Percentiles rank a stretch among this genome's conserved stretches.
phyloP scores from a whole-genome alignment of 306 rosid species.

The Inga oerstediana region DNA sequence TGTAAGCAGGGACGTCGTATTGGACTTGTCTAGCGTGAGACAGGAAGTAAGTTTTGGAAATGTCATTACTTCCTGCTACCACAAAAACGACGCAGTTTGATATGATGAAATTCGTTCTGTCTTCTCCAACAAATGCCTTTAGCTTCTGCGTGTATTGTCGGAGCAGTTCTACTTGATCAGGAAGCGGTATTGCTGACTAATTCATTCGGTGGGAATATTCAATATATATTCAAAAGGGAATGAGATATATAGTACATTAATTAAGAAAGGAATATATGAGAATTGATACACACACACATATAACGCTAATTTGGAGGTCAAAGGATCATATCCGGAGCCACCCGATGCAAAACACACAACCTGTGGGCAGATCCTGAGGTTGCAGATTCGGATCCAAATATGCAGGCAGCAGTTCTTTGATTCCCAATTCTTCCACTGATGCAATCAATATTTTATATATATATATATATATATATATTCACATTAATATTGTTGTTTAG shows the following conservation, averaged over 20 bases:
- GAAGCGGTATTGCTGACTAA: slow-evolving; percentile 44
- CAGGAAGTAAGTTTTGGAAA: slow-evolving; percentile 66
- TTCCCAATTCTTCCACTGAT: slow-evolving; percentile 64
- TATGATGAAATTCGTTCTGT: slow-evolving; percentile 50
- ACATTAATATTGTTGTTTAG: background rate
- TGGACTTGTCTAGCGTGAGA: slow-evolving; percentile 38
- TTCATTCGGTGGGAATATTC: background rate
- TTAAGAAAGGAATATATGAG: background rate
- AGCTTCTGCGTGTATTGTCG: slow-evolving; percentile 58
- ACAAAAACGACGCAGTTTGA: slow-evolving; percentile 51
- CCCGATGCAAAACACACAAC: slow-evolving; percentile 82
- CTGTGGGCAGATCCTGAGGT: slow-evolving; percentile 53
- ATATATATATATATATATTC: background rate
- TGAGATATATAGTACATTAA: background rate
- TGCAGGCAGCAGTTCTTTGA: slow-evolving; percentile 63
- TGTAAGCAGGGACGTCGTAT: slow-evolving; percentile 59
- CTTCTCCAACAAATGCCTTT: slow-evolving; percentile 44
- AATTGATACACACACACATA: too few species aligned
- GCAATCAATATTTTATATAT: background rate
- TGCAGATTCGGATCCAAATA: slow-evolving; percentile 60
- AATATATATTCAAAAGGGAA: background rate
- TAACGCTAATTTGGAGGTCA: slow-evolving; percentile 60
- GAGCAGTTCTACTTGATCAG: slow-evolving; percentile 54
- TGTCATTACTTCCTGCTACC: slow-evolving; percentile 73
- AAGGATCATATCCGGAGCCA: slow-evolving; percentile 78